Evolutionary conservation across 768 basidiomycete species (phyloP).

Genomic region (Russula brevipes): DNA sequence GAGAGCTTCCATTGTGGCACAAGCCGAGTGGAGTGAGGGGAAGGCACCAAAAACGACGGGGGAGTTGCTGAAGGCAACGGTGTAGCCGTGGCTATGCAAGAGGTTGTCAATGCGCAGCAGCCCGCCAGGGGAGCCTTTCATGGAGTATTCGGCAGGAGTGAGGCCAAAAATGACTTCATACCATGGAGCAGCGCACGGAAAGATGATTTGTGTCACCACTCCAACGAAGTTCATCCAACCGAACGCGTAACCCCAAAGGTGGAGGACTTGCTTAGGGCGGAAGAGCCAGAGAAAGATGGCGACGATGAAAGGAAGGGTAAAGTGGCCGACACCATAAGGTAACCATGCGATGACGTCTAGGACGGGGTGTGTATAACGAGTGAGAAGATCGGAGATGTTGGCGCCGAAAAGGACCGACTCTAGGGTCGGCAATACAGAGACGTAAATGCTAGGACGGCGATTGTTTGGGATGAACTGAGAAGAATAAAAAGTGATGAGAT

Average conservation of each 20-base stretch:
- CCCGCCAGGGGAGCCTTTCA: slow-evolving; percentile 91
- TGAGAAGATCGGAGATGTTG: slow-evolving; percentile 95
- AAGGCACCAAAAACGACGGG: slow-evolving; percentile 97
- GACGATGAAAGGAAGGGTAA: slow-evolving; percentile 79
- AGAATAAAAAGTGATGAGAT: slow-evolving; percentile 82
- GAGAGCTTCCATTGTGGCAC: slow-evolving; percentile 86
- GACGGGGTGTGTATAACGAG: slow-evolving; percentile 85
- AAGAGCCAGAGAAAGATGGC: slow-evolving; percentile 87
- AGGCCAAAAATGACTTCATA: slow-evolving; percentile 97
- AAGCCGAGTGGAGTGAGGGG: slow-evolving; percentile 87
- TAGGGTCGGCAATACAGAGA: slow-evolving; percentile 88
- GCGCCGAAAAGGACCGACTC: slow-evolving; percentile 95
- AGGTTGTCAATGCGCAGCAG: slow-evolving; percentile 87
- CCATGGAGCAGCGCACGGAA: slow-evolving; percentile 96
- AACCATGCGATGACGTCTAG: slow-evolving; percentile 95
- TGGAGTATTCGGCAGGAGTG: slow-evolving; percentile 88
- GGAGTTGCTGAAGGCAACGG: slow-evolving; percentile 72
- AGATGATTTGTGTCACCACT: slow-evolving; percentile 79
- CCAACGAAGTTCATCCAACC: slow-evolving; percentile 91
- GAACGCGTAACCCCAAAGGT: slow-evolving; percentile 81
- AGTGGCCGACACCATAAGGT: slow-evolving; percentile 95
- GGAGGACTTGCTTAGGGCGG: slow-evolving; percentile 71
- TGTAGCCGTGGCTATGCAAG: slow-evolving; percentile 73
- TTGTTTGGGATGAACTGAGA: slow-evolving; percentile 76
- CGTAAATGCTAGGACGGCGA: slow-evolving; percentile 80